These are phyloP conservation scores for Fusarium redolens DNA, from an alignment of 2,329 filamentous ascomycete species.

Conservation along the genomic window DNA sequence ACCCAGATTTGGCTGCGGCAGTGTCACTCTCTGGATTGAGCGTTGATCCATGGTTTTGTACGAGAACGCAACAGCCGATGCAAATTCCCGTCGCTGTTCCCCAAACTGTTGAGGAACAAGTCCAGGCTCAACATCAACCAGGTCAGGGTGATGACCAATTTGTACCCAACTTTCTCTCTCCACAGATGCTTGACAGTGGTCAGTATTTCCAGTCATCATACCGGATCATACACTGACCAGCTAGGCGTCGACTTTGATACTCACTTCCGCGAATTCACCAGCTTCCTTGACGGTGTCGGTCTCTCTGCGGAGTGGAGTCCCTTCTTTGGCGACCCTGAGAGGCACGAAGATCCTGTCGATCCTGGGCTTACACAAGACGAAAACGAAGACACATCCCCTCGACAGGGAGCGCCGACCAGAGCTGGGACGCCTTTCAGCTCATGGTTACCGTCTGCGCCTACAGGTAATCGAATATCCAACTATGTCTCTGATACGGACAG, in stretches of 20 bases:
- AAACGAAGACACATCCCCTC: background rate
- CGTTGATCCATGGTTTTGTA: slow-evolving; percentile 6
- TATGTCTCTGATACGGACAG: slow-evolving; percentile 18
- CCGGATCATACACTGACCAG: too few relatives aligned
- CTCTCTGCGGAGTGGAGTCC: slow-evolving; percentile 54
- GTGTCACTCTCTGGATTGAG: background rate
- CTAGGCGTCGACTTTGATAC: slow-evolving; percentile 37
- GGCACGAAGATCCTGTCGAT: background rate
- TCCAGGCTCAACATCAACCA: background rate
- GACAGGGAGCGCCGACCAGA: background rate
- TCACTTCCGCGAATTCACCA: slow-evolving; percentile 53
- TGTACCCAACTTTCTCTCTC: slow-evolving; percentile 1
- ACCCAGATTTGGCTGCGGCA: background rate
- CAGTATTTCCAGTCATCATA: too few relatives aligned
- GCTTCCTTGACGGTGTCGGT: slow-evolving; percentile 53
- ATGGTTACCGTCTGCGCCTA: slow-evolving; percentile 53
- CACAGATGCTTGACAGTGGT: slow-evolving; percentile 18
- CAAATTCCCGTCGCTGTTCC: slow-evolving; percentile 2
- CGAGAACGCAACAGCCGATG: slow-evolving; percentile 3
- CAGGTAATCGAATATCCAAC: slow-evolving; percentile 42
- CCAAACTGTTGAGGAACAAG: background rate
- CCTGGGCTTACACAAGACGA: background rate
- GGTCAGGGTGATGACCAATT: background rate
- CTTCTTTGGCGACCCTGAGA: slow-evolving; percentile 47
- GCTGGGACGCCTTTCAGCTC: slow-evolving; percentile 51